phyloP scores from a whole-genome alignment of 306 rosid genomes.

The Trichosanthes truncata region DNA sequence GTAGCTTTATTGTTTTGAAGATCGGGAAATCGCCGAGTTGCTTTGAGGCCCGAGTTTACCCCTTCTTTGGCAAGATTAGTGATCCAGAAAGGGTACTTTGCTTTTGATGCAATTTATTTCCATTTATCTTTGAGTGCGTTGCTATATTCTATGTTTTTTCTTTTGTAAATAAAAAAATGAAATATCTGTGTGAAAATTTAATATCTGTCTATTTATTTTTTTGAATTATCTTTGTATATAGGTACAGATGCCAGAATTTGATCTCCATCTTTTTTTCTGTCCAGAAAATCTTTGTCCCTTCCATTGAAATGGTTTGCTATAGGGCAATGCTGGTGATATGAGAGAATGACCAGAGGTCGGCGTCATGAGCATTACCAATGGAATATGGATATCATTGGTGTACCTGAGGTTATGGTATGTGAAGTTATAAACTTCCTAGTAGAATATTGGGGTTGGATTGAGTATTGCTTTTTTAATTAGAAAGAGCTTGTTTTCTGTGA shows the following conservation, averaged over 20 bases:
- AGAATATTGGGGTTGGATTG: neutral
- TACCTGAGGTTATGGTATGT: constrained; percentile 73
- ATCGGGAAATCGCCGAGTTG: constrained; percentile 95
- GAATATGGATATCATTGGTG: no score
- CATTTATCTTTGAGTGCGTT: neutral
- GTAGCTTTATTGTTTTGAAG: constrained; percentile 96
- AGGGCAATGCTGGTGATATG: constrained; percentile 98
- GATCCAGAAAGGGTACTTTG: constrained; percentile 80
- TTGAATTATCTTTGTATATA: constrained; percentile 24
- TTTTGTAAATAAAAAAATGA: neutral
- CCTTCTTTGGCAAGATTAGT: constrained; percentile 98
- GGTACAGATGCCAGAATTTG: constrained; percentile 27
- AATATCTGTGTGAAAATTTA: constrained; percentile 1
- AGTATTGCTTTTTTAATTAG: neutral
- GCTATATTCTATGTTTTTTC: neutral
- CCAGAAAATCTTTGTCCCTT: constrained; percentile 76
- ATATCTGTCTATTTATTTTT: constrained; percentile 13
- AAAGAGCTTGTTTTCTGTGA: neutral
- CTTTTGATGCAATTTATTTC: no score
- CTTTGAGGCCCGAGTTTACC: constrained; percentile 90
- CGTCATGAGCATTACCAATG: constrained; percentile 94
- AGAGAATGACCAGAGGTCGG: constrained; percentile 96
- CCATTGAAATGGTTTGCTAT: constrained; percentile 93
- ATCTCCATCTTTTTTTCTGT: constrained; percentile 30
- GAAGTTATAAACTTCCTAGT: neutral